Evolutionary conservation across 208 protist genomes (phyloP), one percentile per base, ranked within the genome.

Genomic region (Herpetomonas tarakana): DNA sequence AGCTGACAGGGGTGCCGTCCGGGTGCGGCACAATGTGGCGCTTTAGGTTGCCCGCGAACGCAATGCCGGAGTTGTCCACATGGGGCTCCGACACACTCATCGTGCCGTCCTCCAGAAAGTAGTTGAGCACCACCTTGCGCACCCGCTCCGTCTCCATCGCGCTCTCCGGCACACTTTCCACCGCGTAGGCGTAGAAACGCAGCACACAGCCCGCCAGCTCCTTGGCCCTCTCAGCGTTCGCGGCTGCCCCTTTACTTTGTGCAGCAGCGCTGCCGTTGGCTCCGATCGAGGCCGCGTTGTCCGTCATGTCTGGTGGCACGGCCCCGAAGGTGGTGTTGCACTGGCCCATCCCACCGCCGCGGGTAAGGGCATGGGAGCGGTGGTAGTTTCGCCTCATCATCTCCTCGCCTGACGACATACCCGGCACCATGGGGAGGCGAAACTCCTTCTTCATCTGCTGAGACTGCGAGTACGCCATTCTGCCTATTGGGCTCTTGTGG

Each of bases 31-130:
- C 88, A 55, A 98, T 78, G 55, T 94, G 80, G 28, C 97, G 94
- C 70, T 98, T 96, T 18, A 96, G 78, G 58, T 98, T 85, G 25
- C 67, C 71, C 31, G 91, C 87, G 58, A 98, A 96, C 21, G 90
- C 86, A 39, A 99, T 89, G 28, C 98, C 98, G 30, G 83, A 94
- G 85, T 99, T 99, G 53, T 97, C 91, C 47, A 94, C 62, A 35
- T 72, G 45, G 18, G 90, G 83, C 81, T 99, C 97, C 35, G 77
- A 74, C 53, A 99, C 84, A 58, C 93, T 93, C 74, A 99, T 97
- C 46, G 97, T 98, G 75, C 96, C 95, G 70, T 99, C 98, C 59
- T 97, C 94, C 2, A 99, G 82, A 66, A 92, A 99, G 56, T 93
- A 97, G 49, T 92, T 81, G 31, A 99, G 74, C 11, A 84, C 65